Conservation (phyloP, 2,329 filamentous ascomycete species). For the Sarocladiaceae sp. region DNA sequence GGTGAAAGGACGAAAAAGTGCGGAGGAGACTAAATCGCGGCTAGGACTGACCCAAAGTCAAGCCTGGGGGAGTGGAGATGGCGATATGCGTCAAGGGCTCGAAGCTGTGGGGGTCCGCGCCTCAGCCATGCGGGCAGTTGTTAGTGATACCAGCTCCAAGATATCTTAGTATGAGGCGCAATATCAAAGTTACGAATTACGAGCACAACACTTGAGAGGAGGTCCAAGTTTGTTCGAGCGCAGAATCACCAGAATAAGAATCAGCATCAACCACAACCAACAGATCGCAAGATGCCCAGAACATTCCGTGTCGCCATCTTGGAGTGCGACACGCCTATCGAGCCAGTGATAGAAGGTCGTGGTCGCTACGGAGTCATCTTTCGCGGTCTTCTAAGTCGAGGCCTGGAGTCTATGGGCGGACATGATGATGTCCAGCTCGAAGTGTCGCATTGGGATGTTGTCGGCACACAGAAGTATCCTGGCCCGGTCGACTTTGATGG, state of each 20-base stretch:
- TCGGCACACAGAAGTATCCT: constrained; percentile 23
- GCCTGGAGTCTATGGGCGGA: constrained; percentile 16
- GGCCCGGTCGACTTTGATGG: constrained; percentile 22
- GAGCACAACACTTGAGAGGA: no score
- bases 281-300: constrained; percentile 6
- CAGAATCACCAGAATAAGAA: no score
- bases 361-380: constrained; percentile 28
- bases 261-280: no score
- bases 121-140: no score
- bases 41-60: neutral
- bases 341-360: constrained; percentile 19
- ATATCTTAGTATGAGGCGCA: no score
- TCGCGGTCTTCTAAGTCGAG: constrained; percentile 21
- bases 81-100: neutral
- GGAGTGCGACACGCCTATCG: constrained; percentile 28
- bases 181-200: no score
- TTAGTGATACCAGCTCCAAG: no score
- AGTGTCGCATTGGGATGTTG: constrained; percentile 26
- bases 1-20: neutral
- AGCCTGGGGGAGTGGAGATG: neutral
- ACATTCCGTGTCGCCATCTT: constrained; percentile 21
- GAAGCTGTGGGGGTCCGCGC: no score
- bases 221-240: no score
- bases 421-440: constrained; percentile 19
- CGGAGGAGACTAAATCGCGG: neutral